phyloP scores from a whole-genome alignment of 495 filamentous ascomycete species.

The Podospora didyma region DNA sequence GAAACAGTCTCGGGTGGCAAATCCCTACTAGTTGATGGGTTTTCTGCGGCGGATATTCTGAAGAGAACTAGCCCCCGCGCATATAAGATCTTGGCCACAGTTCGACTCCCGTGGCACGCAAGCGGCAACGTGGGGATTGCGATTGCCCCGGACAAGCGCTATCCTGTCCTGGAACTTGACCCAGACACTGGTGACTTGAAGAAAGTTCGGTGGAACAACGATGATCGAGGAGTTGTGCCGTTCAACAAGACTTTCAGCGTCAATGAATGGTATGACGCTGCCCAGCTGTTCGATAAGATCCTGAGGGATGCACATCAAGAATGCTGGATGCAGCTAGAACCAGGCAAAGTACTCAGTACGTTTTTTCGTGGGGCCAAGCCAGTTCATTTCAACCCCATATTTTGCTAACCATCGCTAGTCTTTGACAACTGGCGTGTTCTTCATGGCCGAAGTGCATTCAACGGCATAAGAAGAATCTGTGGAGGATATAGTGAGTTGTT shows the following conservation, averaged over 20 bases:
- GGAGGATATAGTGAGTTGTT: slow-evolving; percentile 74
- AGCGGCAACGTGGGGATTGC: slow-evolving; percentile 79
- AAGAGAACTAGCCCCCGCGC: slow-evolving; percentile 39
- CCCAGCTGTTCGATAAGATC: slow-evolving; percentile 59
- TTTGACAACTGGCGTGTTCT: slow-evolving; percentile 96
- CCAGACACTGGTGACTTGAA: slow-evolving; percentile 45
- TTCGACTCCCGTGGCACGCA: slow-evolving; percentile 66
- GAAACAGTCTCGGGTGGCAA: slow-evolving; percentile 56
- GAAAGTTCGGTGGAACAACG: slow-evolving; percentile 87
- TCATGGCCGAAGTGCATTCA: slow-evolving; percentile 78
- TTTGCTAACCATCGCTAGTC: slow-evolving; percentile 41
- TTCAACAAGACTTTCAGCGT: slow-evolving; percentile 21
- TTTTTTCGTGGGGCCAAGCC: not conserved
- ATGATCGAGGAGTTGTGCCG: slow-evolving; percentile 68
- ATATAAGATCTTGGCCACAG: slow-evolving; percentile 47
- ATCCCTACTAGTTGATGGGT: slow-evolving; percentile 80
- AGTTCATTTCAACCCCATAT: too few relatives aligned
- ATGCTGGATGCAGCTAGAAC: slow-evolving; percentile 72
- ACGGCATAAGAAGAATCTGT: slow-evolving; percentile 79
- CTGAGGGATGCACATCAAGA: slow-evolving; percentile 50
- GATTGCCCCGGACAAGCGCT: slow-evolving; percentile 62
- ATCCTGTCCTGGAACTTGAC: slow-evolving; percentile 62
- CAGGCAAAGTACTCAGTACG: slow-evolving; percentile 73
- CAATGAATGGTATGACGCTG: slow-evolving; percentile 73
- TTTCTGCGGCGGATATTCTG: slow-evolving; percentile 61